Evolutionary conservation across 2,329 filamentous ascomycete genomes (phyloP).

Genomic region (Fusarium sp.): DNA sequence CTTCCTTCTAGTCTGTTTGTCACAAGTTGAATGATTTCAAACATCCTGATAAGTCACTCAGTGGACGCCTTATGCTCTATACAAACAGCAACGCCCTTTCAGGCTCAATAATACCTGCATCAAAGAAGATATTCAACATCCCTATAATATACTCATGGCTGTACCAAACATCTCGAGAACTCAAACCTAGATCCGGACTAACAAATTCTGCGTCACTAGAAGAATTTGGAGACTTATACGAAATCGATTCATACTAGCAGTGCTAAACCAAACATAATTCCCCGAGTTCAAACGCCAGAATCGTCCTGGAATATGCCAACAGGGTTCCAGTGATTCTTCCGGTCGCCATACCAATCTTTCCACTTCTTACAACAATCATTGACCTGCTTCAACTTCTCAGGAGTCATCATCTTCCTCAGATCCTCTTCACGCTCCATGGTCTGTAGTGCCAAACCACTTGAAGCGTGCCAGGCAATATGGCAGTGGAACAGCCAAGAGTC

Average conservation of each 20-base stretch:
- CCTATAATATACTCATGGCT: background rate
- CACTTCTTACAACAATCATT: slow-evolving; percentile 14
- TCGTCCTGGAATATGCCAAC: slow-evolving; percentile 1
- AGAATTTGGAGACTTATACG: background rate
- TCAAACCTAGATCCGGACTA: no score
- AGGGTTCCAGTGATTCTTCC: slow-evolving; percentile 1
- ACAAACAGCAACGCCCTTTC: background rate
- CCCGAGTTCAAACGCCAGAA: background rate
- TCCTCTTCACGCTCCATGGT: slow-evolving; percentile 23
- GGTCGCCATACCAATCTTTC: slow-evolving; percentile 18
- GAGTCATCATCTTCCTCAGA: slow-evolving; percentile 8
- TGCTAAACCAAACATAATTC: no score
- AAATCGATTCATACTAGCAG: background rate
- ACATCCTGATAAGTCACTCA: no score
- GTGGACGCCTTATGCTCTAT: no score
- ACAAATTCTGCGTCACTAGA: background rate
- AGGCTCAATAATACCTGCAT: background rate
- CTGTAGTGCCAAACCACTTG: slow-evolving; percentile 18
- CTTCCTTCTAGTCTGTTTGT: background rate
- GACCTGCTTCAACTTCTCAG: slow-evolving; percentile 4
- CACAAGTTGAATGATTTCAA: no score
- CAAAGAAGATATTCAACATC: background rate
- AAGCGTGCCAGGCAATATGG: slow-evolving; percentile 27
- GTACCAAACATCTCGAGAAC: background rate
- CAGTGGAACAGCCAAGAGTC: slow-evolving; percentile 27